A percentile compares a stretch with the other conserved stretches of the same genome.
phyloP scores from a whole-genome alignment of 331 rosid species.

The Rosa hybrid region DNA sequence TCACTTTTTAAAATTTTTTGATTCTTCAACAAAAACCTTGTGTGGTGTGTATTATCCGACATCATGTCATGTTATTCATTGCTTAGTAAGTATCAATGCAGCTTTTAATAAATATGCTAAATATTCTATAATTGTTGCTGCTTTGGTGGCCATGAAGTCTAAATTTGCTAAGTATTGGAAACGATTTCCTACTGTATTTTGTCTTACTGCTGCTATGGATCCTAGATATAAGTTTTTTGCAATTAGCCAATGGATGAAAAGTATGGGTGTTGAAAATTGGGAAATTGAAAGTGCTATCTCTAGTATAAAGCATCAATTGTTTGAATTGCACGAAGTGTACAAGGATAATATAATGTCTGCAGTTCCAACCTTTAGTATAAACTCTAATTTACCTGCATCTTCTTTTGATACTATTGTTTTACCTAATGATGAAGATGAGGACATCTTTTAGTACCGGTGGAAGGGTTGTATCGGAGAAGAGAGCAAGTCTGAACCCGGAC shows the following conservation, averaged over 20 bases:
- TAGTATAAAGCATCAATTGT: background rate
- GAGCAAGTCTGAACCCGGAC: too few relatives aligned
- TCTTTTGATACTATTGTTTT: background rate
- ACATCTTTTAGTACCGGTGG: background rate
- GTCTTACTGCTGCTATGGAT: background rate
- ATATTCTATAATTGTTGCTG: background rate
- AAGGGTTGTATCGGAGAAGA: background rate
- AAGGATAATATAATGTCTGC: too few relatives aligned
- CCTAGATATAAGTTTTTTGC: background rate
- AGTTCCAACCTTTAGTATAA: too few relatives aligned
- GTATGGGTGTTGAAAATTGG: background rate
- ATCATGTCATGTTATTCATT: background rate
- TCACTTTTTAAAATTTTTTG: background rate
- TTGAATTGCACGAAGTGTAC: background rate
- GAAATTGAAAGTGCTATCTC: background rate
- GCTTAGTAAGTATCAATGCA: background rate
- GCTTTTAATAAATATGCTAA: background rate
- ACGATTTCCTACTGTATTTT: background rate
- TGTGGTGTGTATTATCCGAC: constrained; percentile 2
- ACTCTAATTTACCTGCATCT: background rate
- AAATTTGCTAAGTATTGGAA: too few relatives aligned
- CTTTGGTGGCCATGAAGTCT: background rate
- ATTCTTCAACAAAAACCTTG: background rate
- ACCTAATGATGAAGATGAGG: too few relatives aligned
- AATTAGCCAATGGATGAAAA: background rate